These are phyloP conservation scores for Nothophytophthora sp. DNA, from an alignment of 352 stramenopile genomes.

Conservation along the genomic window DNA sequence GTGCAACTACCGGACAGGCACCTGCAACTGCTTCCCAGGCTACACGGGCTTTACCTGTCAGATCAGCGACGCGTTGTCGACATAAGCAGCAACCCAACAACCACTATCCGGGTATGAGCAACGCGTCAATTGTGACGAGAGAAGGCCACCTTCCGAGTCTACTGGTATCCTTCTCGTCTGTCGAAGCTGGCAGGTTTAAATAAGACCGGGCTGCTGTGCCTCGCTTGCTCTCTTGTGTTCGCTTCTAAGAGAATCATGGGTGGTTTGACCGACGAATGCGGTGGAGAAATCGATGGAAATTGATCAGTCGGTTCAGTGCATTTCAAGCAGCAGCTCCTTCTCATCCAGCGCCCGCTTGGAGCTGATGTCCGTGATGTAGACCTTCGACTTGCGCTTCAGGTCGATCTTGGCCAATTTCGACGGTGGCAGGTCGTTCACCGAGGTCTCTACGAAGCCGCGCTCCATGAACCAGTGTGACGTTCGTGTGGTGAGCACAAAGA, in stretches of 20 bases:
- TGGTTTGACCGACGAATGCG: no score
- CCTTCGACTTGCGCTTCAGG: conserved; percentile 83
- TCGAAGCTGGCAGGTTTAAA: no score
- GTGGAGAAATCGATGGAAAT: no score
- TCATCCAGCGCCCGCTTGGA: conserved; percentile 80
- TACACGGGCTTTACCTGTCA: conserved; percentile 69
- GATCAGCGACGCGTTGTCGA: conserved; percentile 33
- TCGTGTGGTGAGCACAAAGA: conserved; percentile 98
- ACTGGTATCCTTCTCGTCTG: no score
- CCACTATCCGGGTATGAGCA: neutral
- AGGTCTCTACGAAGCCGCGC: conserved; percentile 92
- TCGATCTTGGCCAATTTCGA: conserved; percentile 82
- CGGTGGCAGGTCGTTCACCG: conserved; percentile 85
- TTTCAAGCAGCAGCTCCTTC: conserved; percentile 80
- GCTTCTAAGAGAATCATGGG: conserved; percentile 25
- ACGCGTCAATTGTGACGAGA: neutral
- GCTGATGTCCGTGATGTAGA: conserved; percentile 91
- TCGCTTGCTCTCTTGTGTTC: conserved; percentile 9
- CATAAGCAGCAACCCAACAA: conserved; percentile 8
- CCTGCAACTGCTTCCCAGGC: conserved; percentile 89
- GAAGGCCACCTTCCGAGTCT: conserved; percentile 12
- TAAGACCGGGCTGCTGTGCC: conserved; percentile 18
- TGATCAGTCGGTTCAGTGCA: conserved; percentile 39
- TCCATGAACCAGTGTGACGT: conserved; percentile 99
- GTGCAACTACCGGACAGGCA: conserved; percentile 85